phyloP scores from a whole-genome alignment of 352 stramenopile genomes.

The Globisporangium canariense region DNA sequence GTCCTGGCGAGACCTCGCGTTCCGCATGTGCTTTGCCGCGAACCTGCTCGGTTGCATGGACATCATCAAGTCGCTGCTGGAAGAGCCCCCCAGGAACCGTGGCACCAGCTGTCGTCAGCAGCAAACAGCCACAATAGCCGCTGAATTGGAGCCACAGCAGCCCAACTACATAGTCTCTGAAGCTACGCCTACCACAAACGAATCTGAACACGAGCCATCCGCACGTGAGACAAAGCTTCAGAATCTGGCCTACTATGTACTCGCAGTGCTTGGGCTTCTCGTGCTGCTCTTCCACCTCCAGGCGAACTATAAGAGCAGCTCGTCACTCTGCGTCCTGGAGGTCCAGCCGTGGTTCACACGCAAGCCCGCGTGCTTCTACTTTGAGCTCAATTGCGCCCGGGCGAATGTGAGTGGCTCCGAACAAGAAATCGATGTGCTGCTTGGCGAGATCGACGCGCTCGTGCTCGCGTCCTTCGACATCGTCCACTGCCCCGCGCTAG shows the following conservation, averaged over 20 bases:
- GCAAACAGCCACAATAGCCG: neutral
- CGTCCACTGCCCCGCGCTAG: slow-evolving; percentile 32
- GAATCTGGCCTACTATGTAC: slow-evolving; percentile 9
- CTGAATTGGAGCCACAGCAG: neutral
- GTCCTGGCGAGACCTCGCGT: slow-evolving; percentile 31
- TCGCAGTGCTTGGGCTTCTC: slow-evolving; percentile 13
- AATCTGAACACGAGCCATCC: neutral
- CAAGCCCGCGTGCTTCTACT: slow-evolving; percentile 24
- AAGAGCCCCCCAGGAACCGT: neutral
- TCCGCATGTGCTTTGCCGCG: slow-evolving; percentile 32
- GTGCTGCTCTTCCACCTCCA: slow-evolving; percentile 22
- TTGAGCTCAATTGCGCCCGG: slow-evolving; percentile 25
- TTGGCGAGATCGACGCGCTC: slow-evolving; percentile 20
- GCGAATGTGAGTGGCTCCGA: slow-evolving; percentile 9
- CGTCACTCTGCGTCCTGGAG: slow-evolving; percentile 24
- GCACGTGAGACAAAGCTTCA: neutral
- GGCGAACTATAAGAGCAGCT: neutral
- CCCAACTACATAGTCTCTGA: neutral
- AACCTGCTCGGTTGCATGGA: slow-evolving; percentile 31
- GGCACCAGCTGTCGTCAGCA: neutral
- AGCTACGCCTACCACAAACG: neutral
- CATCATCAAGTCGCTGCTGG: slow-evolving; percentile 30
- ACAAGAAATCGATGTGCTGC: slow-evolving; percentile 16
- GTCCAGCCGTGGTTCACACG: slow-evolving; percentile 28
- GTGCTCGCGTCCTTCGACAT: slow-evolving; percentile 28